Percentiles rank a stretch among this genome's conserved stretches.
Evolutionary conservation across 306 rosid species (phyloP).

Genomic region (Glycine soja): DNA sequence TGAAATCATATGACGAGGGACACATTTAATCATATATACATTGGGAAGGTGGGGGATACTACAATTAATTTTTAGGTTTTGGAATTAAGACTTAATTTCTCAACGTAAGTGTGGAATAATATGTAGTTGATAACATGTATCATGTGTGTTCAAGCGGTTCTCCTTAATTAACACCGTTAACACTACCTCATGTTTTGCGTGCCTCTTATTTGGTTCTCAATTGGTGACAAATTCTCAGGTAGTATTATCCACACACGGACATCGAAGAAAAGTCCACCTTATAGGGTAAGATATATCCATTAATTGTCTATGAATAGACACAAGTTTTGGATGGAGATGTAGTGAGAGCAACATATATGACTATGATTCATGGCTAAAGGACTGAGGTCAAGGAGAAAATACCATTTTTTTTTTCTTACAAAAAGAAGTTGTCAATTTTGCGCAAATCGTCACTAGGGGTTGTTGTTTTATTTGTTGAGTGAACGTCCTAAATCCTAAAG

Average conservation of each 20-base stretch:
- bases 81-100: background rate
- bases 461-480: background rate
- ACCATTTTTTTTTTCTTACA: background rate
- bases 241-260: slow-evolving; percentile 26
- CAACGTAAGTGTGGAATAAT: slow-evolving; percentile 26
- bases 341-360: background rate
- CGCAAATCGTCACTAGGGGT: slow-evolving; percentile 10
- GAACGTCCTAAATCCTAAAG: background rate
- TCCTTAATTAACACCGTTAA: background rate
- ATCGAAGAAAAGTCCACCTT: slow-evolving; percentile 18
- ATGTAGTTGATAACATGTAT: background rate
- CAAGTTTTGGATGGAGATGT: slow-evolving; percentile 3
- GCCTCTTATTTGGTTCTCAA: background rate
- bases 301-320: background rate
- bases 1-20: background rate
- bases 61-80: background rate
- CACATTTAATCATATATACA: slow-evolving; percentile 22
- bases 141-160: background rate
- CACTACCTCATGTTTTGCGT: background rate
- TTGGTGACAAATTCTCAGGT: background rate
- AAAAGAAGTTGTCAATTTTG: background rate
- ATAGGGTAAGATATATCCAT: too few relatives aligned
- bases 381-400: background rate
- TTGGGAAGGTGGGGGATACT: background rate
- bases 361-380: background rate